Evolutionary conservation across 768 basidiomycete genomes (phyloP).

Genomic region (Agaricus blazei): DNA sequence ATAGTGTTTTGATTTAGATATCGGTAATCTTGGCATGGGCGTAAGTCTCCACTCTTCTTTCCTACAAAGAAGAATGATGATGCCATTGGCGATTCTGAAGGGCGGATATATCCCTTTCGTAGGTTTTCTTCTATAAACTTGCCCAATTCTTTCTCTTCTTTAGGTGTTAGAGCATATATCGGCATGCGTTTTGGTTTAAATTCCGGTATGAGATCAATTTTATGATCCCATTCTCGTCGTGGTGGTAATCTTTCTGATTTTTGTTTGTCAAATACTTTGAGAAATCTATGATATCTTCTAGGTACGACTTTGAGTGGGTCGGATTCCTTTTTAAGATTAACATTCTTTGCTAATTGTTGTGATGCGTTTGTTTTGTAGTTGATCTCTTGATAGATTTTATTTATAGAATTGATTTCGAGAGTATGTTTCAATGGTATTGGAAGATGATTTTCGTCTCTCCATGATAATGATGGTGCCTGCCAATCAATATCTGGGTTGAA

Average conservation of each 20-base stretch:
- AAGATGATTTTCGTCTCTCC: too few relatives aligned
- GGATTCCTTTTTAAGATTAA: neutral
- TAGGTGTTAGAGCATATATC: neutral
- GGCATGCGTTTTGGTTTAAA: neutral
- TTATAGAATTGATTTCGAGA: neutral
- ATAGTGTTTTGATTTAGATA: constrained; percentile 27
- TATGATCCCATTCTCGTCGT: constrained; percentile 4
- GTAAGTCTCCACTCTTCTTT: constrained; percentile 19
- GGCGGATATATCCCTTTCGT: constrained; percentile 2
- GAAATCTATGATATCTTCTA: neutral
- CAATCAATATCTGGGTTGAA: too few relatives aligned
- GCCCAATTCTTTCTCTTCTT: constrained; percentile 19
- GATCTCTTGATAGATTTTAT: neutral
- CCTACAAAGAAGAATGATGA: constrained; percentile 18
- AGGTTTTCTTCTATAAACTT: constrained; percentile 4
- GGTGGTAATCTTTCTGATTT: neutral
- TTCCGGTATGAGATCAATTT: neutral
- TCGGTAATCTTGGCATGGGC: constrained; percentile 25
- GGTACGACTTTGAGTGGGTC: neutral
- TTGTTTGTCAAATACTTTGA: neutral
- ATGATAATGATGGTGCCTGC: too few relatives aligned
- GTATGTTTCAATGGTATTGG: too few relatives aligned
- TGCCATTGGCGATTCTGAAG: constrained; percentile 5
- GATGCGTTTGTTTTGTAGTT: neutral
- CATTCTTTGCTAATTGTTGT: neutral